phyloP scores from a whole-genome alignment of 1,284 basidiomycete genomes.

The Grifola frondosa region DNA sequence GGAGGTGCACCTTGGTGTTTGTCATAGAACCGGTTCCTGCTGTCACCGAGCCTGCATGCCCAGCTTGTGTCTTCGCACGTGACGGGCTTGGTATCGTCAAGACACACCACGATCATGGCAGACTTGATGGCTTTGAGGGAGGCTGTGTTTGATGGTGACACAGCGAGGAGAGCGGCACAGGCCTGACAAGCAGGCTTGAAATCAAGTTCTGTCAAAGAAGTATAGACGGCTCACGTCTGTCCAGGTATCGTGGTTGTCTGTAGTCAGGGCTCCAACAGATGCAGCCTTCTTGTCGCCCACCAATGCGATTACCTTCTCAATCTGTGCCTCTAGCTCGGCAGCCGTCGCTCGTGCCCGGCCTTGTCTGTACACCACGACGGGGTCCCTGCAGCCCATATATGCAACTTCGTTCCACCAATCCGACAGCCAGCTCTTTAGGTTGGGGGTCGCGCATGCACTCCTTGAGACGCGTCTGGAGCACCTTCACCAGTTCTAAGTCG shows the following conservation, averaged over 20 bases:
- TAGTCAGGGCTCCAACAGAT: constrained; percentile 82
- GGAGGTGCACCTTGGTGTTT: constrained; percentile 84
- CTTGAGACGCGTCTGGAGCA: constrained; percentile 82
- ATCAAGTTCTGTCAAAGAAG: too few species aligned
- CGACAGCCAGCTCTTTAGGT: constrained; percentile 80
- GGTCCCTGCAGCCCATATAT: constrained; percentile 84
- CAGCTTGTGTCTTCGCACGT: constrained; percentile 84
- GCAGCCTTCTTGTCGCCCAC: constrained; percentile 60
- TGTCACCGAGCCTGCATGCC: constrained; percentile 90
- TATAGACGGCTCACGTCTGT: constrained; percentile 61
- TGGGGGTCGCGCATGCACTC: constrained; percentile 65
- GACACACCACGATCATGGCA: constrained; percentile 83
- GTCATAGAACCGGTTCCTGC: constrained; percentile 94
- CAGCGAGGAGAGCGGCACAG: constrained; percentile 64
- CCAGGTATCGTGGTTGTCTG: constrained; percentile 92
- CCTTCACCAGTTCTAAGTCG: constrained; percentile 64
- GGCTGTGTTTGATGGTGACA: constrained; percentile 65
- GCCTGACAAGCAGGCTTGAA: constrained; percentile 45
- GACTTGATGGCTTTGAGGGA: constrained; percentile 84
- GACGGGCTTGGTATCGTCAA: constrained; percentile 81
- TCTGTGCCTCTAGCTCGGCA: constrained; percentile 81
- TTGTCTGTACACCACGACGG: constrained; percentile 80
- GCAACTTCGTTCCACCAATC: constrained; percentile 99
- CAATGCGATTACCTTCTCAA: constrained; percentile 72
- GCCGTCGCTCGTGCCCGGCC: constrained; percentile 65